Conservation (phyloP, 345 rosid genomes). For the Aquilaria sinensis region DNA sequence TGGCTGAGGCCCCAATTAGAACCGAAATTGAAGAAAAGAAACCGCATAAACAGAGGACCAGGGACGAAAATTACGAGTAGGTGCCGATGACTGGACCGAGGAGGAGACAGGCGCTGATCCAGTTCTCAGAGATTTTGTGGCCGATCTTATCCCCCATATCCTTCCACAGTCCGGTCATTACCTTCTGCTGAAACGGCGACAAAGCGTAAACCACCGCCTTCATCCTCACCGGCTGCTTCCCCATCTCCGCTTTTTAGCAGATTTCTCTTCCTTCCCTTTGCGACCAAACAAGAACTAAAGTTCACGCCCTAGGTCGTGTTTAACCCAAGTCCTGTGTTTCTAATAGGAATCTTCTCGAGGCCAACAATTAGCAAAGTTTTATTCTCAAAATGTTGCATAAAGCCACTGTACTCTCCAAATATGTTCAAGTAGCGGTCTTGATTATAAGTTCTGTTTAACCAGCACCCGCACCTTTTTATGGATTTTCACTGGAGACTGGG, state of each 20-base stretch:
- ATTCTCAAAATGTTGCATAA: no score
- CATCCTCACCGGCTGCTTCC: conserved; percentile 57
- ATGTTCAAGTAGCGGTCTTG: no score
- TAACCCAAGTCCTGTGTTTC: neutral
- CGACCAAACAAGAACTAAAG: neutral
- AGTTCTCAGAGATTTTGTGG: conserved; percentile 67
- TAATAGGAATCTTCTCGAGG: neutral
- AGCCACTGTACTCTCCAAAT: neutral
- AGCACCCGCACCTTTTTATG: no score
- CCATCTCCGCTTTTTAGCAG: conserved; percentile 22
- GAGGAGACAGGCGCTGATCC: conserved; percentile 55
- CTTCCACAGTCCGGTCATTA: conserved; percentile 54
- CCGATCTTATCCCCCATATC: conserved; percentile 49
- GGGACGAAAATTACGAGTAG: conserved; percentile 22
- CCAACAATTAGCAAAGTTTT: neutral
- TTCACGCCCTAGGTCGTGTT: neutral
- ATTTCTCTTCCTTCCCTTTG: neutral
- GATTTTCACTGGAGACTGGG: no score
- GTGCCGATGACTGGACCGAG: conserved; percentile 48
- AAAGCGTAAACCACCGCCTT: conserved; percentile 60
- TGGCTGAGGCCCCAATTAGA: neutral
- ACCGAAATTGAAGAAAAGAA: neutral
- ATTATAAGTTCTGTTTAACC: no score
- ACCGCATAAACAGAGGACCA: neutral
- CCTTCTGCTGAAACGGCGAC: conserved; percentile 67